These are phyloP conservation scores for Inonotus hispidus DNA, from an alignment of 1,284 basidiomycete species.

Conservation along the genomic window DNA sequence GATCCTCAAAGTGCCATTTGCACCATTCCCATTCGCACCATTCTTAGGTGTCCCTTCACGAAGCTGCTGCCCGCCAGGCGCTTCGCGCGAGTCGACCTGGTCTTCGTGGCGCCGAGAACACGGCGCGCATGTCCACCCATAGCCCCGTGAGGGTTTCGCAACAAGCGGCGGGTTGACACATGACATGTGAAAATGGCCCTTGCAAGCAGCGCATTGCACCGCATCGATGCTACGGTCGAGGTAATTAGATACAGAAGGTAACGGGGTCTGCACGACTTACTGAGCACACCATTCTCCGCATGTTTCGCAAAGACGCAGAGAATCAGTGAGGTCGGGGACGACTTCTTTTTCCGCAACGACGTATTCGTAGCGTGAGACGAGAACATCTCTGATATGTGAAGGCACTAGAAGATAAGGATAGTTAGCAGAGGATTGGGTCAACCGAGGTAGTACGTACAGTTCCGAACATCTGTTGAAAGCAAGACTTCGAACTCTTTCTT, in stretches of 20 bases:
- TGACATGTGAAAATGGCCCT: conserved; percentile 91
- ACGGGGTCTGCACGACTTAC: conserved; percentile 41
- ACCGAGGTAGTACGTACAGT: conserved; percentile 58
- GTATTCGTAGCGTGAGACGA: conserved; percentile 87
- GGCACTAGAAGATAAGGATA: conserved; percentile 63
- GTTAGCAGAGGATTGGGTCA: conserved; percentile 25
- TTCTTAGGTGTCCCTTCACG: conserved; percentile 10
- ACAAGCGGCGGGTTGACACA: conserved; percentile 91
- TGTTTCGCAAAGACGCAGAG: conserved; percentile 78
- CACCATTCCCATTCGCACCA: background rate
- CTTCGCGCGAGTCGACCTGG: conserved; percentile 56
- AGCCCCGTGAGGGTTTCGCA: conserved; percentile 95
- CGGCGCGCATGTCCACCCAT: conserved; percentile 95
- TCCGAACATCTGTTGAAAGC: conserved; percentile 79
- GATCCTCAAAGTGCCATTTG: background rate
- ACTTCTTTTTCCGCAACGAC: conserved; percentile 92
- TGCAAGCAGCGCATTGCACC: conserved; percentile 92
- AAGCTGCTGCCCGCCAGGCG: background rate
- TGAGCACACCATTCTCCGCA: conserved; percentile 86
- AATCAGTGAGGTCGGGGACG: conserved; percentile 85
- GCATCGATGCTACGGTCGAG: conserved; percentile 63
- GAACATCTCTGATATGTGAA: conserved; percentile 66
- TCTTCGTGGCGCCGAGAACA: conserved; percentile 87
- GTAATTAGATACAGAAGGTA: conserved; percentile 17
- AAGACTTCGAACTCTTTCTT: conserved; percentile 98